Evolutionary conservation across 257 asterid species (phyloP).

Genomic region (Lithospermum erythrorhizon): DNA sequence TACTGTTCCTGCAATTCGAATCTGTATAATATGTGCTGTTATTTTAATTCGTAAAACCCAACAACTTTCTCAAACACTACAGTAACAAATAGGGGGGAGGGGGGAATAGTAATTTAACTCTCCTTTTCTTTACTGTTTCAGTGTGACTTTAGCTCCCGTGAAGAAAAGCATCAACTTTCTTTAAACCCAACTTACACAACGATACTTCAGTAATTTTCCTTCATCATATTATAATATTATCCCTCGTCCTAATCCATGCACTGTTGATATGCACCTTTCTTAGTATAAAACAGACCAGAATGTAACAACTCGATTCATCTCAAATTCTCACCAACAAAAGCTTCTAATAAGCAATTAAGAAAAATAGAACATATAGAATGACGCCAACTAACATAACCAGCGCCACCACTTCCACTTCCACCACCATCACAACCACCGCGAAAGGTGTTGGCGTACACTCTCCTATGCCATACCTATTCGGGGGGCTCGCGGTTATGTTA

Average conservation of each 20-base stretch:
- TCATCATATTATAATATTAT: neutral
- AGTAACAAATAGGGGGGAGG: too few species aligned
- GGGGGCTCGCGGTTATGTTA: conserved; percentile 26
- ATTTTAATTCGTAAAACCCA: too few species aligned
- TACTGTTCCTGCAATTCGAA: too few species aligned
- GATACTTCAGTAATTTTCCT: too few species aligned
- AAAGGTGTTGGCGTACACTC: conserved; percentile 7
- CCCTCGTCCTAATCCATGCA: conserved; percentile 1
- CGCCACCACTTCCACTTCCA: conserved; percentile 6
- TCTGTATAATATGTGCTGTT: too few species aligned
- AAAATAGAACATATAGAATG: neutral
- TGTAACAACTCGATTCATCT: neutral
- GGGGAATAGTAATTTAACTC: too few species aligned
- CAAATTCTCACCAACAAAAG: neutral
- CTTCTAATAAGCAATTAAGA: neutral
- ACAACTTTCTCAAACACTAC: too few species aligned
- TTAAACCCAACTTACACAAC: too few species aligned
- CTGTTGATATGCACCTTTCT: neutral
- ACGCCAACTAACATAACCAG: neutral
- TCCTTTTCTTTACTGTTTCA: too few species aligned
- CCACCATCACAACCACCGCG: too few species aligned
- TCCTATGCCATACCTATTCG: conserved; percentile 19
- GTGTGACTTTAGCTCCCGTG: too few species aligned
- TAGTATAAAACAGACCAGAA: neutral
- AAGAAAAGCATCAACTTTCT: neutral